Base-by-base conservation (phyloP, 2,329 filamentous ascomycete genomes). In the Fusarium albidum region DNA sequence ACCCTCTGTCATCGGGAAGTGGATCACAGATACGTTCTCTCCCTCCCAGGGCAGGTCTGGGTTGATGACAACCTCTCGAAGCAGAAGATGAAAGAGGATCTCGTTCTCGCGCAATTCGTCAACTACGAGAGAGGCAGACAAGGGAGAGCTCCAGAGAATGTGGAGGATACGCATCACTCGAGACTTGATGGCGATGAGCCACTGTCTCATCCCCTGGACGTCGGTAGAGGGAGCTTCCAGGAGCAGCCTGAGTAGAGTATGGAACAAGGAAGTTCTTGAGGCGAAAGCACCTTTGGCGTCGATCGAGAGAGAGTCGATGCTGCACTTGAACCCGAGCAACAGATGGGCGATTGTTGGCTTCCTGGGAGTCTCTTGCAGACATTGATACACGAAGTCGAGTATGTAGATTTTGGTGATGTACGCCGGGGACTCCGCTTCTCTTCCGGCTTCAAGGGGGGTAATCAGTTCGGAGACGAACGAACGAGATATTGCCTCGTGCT, bases 311-410 rank as follows among this genome's bases (percentile, higher is more conserved):
- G 82, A 82, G 57, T 86, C 87, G 29, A 88, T 84, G 35, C 86
- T 84, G 66, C 92, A 96, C 49, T 83, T 83, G 71, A 99, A 97
- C 0, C 95, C 95, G 6, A 99, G 84, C 3, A 99, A 79, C 38
- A 96, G 81, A 71, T 99, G 96, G 1, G 94, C 95, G 62, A 99
- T 88, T 3, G 89, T 96, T 5, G 95, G 93, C 63, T 87, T 85
- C 64, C 89, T 84, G 1, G 90, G 87, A 21, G 88, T 89, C 28
- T 89, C 86, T 47, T 84, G 82, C 3, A 99, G 80, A 68, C 91
- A 96, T 48, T 87, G 85, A 63, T 91, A 89, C 31, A 99, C 77
- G 66, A 99, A 94, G 59, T 94, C 89, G 6, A 99, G 81, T 17
- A 98, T 87, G 54, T 89, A 89, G 46, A 91, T 79, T 72, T 97